phyloP scores from a whole-genome alignment of 2,329 filamentous ascomycete species.

The Ophiostoma sp. region DNA sequence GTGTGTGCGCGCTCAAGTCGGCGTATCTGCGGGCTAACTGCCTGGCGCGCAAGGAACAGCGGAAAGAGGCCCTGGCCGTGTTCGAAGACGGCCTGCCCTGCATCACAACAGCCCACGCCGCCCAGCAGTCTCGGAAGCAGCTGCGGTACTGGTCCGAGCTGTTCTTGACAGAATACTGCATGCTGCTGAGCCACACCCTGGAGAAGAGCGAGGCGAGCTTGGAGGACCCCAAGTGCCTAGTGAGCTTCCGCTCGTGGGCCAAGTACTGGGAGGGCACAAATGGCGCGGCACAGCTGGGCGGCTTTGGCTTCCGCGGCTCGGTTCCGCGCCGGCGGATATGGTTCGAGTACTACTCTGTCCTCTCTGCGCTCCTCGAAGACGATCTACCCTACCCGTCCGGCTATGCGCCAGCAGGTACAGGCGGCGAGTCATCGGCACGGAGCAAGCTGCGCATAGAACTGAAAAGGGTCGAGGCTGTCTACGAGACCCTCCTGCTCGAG shows the following conservation, averaged over 20 bases:
- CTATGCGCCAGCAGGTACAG: slow-evolving; percentile 40
- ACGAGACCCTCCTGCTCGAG: slow-evolving; percentile 74
- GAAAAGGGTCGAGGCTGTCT: slow-evolving; percentile 74
- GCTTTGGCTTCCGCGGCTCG: slow-evolving; percentile 59
- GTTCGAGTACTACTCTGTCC: slow-evolving; percentile 78
- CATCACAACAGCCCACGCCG: slow-evolving; percentile 54
- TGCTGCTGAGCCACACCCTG: slow-evolving; percentile 63
- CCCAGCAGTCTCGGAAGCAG: slow-evolving; percentile 60
- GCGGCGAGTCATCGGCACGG: slow-evolving; percentile 52
- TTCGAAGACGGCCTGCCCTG: slow-evolving; percentile 67
- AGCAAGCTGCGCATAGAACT: slow-evolving; percentile 72
- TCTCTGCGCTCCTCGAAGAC: slow-evolving; percentile 73
- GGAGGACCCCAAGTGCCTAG: slow-evolving; percentile 54
- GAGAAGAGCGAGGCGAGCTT: slow-evolving; percentile 53
- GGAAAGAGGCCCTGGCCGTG: slow-evolving; percentile 62
- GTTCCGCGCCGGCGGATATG: slow-evolving; percentile 70
- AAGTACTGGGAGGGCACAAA: slow-evolving; percentile 62
- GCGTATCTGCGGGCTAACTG: slow-evolving; percentile 73
- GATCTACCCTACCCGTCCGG: slow-evolving; percentile 61
- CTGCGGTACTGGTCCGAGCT: slow-evolving; percentile 77
- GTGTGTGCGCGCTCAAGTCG: slow-evolving; percentile 76
- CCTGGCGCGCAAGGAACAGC: slow-evolving; percentile 50
- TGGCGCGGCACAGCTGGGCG: slow-evolving; percentile 50
- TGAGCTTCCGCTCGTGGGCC: slow-evolving; percentile 66
- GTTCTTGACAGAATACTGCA: slow-evolving; percentile 72